Base-by-base conservation (phyloP, 352 stramenopile genomes). In the Globisporangium polare region DNA sequence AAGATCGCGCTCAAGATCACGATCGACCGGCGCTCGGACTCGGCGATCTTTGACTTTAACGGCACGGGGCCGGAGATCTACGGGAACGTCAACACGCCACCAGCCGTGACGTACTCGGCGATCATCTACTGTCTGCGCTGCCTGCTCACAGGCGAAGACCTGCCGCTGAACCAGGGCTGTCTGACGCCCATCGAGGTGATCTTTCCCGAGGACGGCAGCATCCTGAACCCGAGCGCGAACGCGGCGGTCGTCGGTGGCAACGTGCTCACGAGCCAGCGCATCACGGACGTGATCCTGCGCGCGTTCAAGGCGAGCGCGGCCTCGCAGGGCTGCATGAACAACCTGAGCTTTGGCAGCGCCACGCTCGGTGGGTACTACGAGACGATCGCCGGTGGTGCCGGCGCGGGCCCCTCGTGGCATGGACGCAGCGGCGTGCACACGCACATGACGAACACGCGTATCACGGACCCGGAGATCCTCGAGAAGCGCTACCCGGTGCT, bases 361-460 rank as follows among this genome's bases (percentile, higher is more conserved):
- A 85, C 77, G 26, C 73, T 97, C 26, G 91, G 91, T 15, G 96
- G 96, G 6, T 99, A 99, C 74, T 99, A 99, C 78, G 97, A 99
- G 74, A 99, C 97, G 7, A 99, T 99, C 74, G 97, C 97, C 15
- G 97, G 97, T 53, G 97, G 97, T 26, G 93, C 96, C 35, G 97
- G 97, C 33, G 97, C 97, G 27, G 97, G 97, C 1, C 97, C 97
- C 46, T 96, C 86, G 29, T 99, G 96, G 96, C 76, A 98, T 58
- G 97, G 97, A 12, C 88, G 88, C 50, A 98, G 90, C 67, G 97
- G 96, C 9, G 95, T 99, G 49, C 97, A 99, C 75, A 99, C 97
- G 22, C 97, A 99, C 76, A 99, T 99, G 87, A 99, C 97, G 47
- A 99, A 99, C 83, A 99, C 97, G 20, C 89, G 97, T 20, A 99